phyloP scores from a whole-genome alignment of 192 early-diverging fungal species.

The Entomortierella lignicola region DNA sequence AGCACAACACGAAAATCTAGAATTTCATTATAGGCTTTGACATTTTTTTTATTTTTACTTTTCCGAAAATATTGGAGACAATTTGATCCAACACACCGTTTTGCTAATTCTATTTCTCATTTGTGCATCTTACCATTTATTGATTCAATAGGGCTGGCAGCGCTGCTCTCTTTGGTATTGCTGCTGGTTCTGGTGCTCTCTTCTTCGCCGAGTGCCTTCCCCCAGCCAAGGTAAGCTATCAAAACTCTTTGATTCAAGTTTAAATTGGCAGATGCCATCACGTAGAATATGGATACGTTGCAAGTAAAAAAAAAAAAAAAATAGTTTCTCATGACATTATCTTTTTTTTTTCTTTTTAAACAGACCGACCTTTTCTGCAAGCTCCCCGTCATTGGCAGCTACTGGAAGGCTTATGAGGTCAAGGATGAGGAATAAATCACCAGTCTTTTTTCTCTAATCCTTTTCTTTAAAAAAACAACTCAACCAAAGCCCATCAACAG shows the following conservation, averaged over 20 bases:
- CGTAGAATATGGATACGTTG: too few relatives aligned
- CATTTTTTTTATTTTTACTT: too few relatives aligned
- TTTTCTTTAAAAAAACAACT: not conserved
- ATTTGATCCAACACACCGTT: too few relatives aligned
- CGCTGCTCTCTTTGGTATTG: constrained; percentile 42
- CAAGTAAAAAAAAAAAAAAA: not conserved
- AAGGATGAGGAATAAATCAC: constrained; percentile 55
- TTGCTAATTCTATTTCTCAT: too few relatives aligned
- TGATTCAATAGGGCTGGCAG: constrained; percentile 29
- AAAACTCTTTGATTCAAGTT: too few relatives aligned
- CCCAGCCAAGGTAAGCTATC: constrained; percentile 45
- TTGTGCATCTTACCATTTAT: too few relatives aligned
- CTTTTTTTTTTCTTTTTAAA: constrained; percentile 6
- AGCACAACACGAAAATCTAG: too few relatives aligned
- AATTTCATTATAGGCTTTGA: too few relatives aligned
- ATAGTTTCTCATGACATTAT: not conserved
- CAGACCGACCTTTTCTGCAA: constrained; percentile 55
- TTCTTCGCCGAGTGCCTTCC: constrained; percentile 55
- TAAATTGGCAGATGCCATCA: too few relatives aligned
- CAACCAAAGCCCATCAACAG: not conserved
- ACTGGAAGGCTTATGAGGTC: constrained; percentile 55
- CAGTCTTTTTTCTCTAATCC: not conserved
- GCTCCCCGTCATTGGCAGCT: constrained; percentile 49
- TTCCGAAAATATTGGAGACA: too few relatives aligned
- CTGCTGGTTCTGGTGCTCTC: constrained; percentile 47